Base-by-base conservation (phyloP, 1,139 yeast genomes). In the Diutina pseudorugosa region DNA sequence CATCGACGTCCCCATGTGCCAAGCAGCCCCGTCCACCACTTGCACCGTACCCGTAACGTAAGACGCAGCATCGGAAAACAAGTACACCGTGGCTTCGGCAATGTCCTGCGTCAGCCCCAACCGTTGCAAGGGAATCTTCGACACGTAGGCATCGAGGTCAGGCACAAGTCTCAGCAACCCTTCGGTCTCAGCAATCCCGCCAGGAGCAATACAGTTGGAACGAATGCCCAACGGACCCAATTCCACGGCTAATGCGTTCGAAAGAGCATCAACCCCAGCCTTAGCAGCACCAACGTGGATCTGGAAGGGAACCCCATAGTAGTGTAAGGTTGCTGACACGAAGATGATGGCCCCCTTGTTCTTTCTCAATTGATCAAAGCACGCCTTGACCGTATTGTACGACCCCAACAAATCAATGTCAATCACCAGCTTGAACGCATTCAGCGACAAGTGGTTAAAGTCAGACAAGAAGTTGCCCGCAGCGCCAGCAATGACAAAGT, bases 401-500 rank as follows among this genome's bases (percentile, higher is more conserved):
- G 95, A 82, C 2, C 97, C 98, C 48, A 89, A 67, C 53, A 90
- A 70, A 65, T 91, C 98, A 57, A 91, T 91, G 44, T 81, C 82
- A 25, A 89, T 76, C 30, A 91, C 97, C 0, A 94, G 76, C 65
- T 85, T 83, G 74, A 91, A 91, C 2, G 96, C 97, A 61, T 88
- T 88, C 42, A 90, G 66, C 1, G 94, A 84, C 57, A 90, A 70
- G 60, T 82, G 83, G 61, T 83, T 82, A 66, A 90, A 81, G 64
- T 88, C 94, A 40, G 90, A 73, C 57, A 91, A 67, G 62, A 90
- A 91, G 71, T 90, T 90, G 5, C 98, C 97, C 3, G 97, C 97
- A 2, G 98, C 97, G 19, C 97, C 98, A 45, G 94, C 91, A 66
- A 91, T 84, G 47, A 90, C 94, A 63, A 67, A 85, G 66, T 91